Evolutionary conservation across 2,329 filamentous ascomycete species (phyloP), one percentile per base, ranked within the genome.

Genomic region (Boeremia exigua): DNA sequence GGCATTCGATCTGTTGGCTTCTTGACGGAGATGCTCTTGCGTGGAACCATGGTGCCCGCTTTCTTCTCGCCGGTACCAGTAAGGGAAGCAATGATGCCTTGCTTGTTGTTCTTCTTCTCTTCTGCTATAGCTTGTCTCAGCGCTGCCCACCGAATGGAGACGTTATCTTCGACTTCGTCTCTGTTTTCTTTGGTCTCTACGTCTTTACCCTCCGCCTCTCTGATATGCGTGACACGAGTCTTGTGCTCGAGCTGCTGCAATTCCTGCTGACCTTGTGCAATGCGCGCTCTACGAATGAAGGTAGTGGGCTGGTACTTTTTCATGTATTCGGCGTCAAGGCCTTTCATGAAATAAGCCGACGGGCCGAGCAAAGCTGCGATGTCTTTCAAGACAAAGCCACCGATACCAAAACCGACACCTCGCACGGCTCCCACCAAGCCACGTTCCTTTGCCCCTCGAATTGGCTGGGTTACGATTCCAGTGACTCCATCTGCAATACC

Each of bases 401-500:
- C 84, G 7, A 89, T 62, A 0, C 87, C 87, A 79, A 86, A 87
- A 12, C 84, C 86, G 0, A 86, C 74, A 4, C 82, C 82, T 45
- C 75, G 75, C 0, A 79, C 57, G n/a, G 77, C 78, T 2, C 88
- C 87, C 36, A 82, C 76, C 14, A 82, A 64, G 1, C 86, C 85
- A 7, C 78, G 74, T n/a, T 83, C 76, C 50, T 79, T 81, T 2
- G 85, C 86, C 0, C 85, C 86, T 0, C 80, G 80, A 37, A 83
- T 75, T 0, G 88, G 87, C 14, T 88, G 82, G 2, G 78, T 78
- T 14, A 88, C 81, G 0, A 90, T 70, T 0, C 88, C 88, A 0
- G 85, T 86, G 44, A 86, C 80, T 11, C 84, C 87, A 63, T 90
- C 87, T 65, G 85, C 88, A 11, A 90, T 75, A 4, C 87, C 87